Evolutionary conservation across 768 basidiomycete genomes (phyloP).

Genomic region (Lactifluus echinatus): DNA sequence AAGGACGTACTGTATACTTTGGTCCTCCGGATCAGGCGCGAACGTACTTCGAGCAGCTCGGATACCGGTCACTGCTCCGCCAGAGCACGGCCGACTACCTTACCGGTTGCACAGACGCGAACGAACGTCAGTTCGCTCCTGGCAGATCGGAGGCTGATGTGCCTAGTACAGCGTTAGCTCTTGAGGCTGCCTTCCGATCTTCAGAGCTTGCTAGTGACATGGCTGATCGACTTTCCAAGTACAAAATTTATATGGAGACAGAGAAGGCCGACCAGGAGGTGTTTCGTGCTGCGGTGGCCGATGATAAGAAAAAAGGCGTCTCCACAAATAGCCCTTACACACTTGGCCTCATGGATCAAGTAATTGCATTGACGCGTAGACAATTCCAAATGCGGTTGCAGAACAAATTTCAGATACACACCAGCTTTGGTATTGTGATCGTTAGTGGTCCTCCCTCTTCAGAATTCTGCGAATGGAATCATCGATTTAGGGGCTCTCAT

Average conservation of each 20-base stretch:
- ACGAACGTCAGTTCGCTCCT: slow-evolving; percentile 71
- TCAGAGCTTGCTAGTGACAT: slow-evolving; percentile 41
- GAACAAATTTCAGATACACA: slow-evolving; percentile 69
- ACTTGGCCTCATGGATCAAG: slow-evolving; percentile 68
- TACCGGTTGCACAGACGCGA: slow-evolving; percentile 74
- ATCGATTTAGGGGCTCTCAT: slow-evolving; percentile 29
- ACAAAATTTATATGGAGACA: slow-evolving; percentile 46
- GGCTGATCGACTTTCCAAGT: slow-evolving; percentile 43
- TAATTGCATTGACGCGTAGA: slow-evolving; percentile 57
- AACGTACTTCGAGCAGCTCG: slow-evolving; percentile 66
- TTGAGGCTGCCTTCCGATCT: slow-evolving; percentile 52
- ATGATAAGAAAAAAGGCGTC: slow-evolving; percentile 74
- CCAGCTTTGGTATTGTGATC: slow-evolving; percentile 53
- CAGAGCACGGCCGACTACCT: slow-evolving; percentile 58
- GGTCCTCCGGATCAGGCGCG: slow-evolving; percentile 57
- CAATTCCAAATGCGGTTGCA: slow-evolving; percentile 70
- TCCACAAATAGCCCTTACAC: slow-evolving; percentile 79
- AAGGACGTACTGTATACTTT: slow-evolving; percentile 66
- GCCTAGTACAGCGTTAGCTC: slow-evolving; percentile 56
- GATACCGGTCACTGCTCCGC: slow-evolving; percentile 43
- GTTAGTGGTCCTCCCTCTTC: slow-evolving; percentile 42
- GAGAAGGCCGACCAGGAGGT: slow-evolving; percentile 62
- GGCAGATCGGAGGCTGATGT: slow-evolving; percentile 51
- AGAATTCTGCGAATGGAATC: slow-evolving; percentile 15
- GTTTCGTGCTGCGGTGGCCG: slow-evolving; percentile 67